Percentiles rank a stretch among this genome's conserved stretches.
Evolutionary conservation across 768 basidiomycete genomes (phyloP).

Genomic region (Tulasnella sp.): DNA sequence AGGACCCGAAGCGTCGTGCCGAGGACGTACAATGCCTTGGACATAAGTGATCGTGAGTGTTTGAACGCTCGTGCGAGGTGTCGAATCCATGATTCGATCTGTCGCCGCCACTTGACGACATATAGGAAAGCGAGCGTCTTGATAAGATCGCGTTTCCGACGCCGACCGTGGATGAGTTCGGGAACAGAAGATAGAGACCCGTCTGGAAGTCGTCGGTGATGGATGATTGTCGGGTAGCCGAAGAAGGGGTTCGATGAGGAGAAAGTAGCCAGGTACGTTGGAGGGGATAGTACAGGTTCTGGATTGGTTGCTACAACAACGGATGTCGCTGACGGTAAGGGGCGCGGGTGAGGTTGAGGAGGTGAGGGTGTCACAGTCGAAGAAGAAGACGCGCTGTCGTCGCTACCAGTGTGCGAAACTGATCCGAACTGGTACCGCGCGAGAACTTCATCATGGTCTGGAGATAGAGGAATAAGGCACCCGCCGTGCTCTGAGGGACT

Average conservation of each 20-base stretch:
- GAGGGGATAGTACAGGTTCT: background rate
- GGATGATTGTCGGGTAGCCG: conserved; percentile 16
- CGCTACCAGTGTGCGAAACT: background rate
- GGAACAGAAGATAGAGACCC: background rate
- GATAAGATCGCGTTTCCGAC: conserved; percentile 16
- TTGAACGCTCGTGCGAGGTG: background rate
- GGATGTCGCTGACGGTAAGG: background rate
- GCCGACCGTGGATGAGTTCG: conserved; percentile 8
- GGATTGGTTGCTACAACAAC: background rate
- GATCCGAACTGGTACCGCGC: background rate
- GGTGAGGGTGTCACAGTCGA: conserved; percentile 3
- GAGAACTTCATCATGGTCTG: conserved; percentile 5
- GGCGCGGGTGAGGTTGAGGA: background rate
- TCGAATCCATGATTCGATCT: background rate
- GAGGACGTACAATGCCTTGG: background rate
- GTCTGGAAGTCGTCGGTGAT: background rate
- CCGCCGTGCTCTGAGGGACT: conserved; percentile 7
- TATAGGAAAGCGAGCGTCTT: conserved; percentile 11
- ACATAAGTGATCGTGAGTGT: background rate
- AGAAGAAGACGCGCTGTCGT: background rate
- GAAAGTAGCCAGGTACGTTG: background rate
- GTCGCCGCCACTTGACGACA: background rate
- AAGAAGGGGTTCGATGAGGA: conserved; percentile 16
- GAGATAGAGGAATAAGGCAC: background rate
- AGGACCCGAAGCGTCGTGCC: background rate